Evolutionary conservation across 139 green algal genomes (phyloP), one percentile per base, ranked within the genome.

Genomic region (Coelastrella sp.): DNA sequence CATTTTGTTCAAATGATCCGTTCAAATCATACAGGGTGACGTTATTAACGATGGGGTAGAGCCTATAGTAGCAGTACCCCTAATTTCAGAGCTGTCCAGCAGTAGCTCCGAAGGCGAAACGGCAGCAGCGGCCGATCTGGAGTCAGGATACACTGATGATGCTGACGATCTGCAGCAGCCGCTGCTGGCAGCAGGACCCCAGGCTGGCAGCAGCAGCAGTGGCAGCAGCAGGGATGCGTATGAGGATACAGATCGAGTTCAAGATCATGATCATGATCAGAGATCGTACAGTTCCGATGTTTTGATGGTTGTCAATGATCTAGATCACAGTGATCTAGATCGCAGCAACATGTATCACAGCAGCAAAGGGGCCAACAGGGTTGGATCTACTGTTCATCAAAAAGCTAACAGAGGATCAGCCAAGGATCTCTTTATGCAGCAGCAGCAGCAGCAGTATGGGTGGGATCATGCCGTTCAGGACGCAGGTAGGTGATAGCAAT

Each of bases 71-170:
- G 75, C 32, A 6, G 8, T 58, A 59, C 75, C 32, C 13, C 23
- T 81, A 22, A 22, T 22, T 19, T 71, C 79, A 32, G 57, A 71
- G 4, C 17, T 76, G 14, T 20, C 57, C 16, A 71, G 57, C 57
- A 85, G 79, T 47, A 83, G 77, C 79, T 14, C 79, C 58, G 78
- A 83, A 47, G 32, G 32, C 56, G 59, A 66, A 47, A 13, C 79
- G 71, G 56, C 79, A 73, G 56, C 13, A 22, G 14, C 17, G 68
- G 68, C 8, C 8, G 79, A 85, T 85, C 57, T 85, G 5, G 79
- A 85, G 57, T 56, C 79, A 68, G 56, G 78, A 6, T 68, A 20
- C 32, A 54, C 19, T 5, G 16, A 76, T 47, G 14, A 20, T 68
- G 54, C 10, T 5, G 68, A 76, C 17, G 68, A 76, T 47, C 68